Conservation (phyloP, 192 early-diverging fungal genomes). For the Linnemannia schmuckeri region DNA sequence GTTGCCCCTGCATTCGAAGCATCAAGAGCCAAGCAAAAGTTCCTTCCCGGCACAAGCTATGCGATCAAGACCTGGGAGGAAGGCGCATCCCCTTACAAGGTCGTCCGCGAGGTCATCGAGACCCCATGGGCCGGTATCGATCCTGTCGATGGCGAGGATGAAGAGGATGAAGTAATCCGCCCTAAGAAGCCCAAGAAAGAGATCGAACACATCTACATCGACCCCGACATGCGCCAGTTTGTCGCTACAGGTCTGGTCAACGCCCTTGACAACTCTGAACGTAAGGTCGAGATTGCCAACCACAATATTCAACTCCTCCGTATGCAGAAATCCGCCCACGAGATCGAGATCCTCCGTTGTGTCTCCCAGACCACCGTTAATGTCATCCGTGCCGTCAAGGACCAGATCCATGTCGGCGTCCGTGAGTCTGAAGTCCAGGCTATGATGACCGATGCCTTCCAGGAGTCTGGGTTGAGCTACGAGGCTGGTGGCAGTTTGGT, state of each 20-base stretch:
- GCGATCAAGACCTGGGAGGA: slow-evolving; percentile 63
- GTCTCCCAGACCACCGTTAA: slow-evolving; percentile 58
- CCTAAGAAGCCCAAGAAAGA: slow-evolving; percentile 37
- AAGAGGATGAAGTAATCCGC: not conserved
- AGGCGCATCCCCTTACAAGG: slow-evolving; percentile 60
- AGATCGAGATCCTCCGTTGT: slow-evolving; percentile 64
- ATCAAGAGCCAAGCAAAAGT: slow-evolving; percentile 53
- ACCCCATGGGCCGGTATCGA: slow-evolving; percentile 25
- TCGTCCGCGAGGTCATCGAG: slow-evolving; percentile 37
- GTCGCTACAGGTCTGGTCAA: slow-evolving; percentile 51
- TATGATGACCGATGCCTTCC: slow-evolving; percentile 48
- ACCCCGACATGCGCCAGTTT: slow-evolving; percentile 61
- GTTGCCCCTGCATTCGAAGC: slow-evolving; percentile 65
- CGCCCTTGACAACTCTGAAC: slow-evolving; percentile 28
- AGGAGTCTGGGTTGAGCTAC: slow-evolving; percentile 53
- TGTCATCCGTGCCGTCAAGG: slow-evolving; percentile 59
- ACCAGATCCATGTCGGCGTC: slow-evolving; percentile 47
- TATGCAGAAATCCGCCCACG: slow-evolving; percentile 59
- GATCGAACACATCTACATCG: slow-evolving; percentile 46
- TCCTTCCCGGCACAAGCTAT: slow-evolving; percentile 36
- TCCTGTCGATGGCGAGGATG: not conserved
- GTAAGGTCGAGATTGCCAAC: slow-evolving; percentile 47
- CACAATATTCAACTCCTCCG: slow-evolving; percentile 48
- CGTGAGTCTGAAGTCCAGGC: slow-evolving; percentile 53
- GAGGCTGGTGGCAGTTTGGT: slow-evolving; percentile 52